Evolutionary conservation across 2,329 filamentous ascomycete genomes (phyloP).

Genomic region (Xylaria sp.): DNA sequence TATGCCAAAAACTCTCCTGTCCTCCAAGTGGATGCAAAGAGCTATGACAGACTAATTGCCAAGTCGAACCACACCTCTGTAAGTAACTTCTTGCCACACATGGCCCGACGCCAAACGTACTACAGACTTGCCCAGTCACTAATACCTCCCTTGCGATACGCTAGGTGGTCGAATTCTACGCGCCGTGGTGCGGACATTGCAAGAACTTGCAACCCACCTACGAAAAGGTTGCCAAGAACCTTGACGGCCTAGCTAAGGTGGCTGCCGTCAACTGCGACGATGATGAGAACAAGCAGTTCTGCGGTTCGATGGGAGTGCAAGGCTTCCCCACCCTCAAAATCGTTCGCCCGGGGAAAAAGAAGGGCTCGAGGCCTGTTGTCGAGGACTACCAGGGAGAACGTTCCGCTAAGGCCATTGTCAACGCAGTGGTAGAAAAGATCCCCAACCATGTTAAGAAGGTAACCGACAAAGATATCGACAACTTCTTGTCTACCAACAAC

Average conservation of each 20-base stretch:
- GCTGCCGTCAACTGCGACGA: conserved; percentile 96
- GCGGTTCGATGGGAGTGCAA: conserved; percentile 82
- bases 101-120: not conserved
- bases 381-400: conserved; percentile 91
- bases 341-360: conserved; percentile 74
- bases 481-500: conserved; percentile 71
- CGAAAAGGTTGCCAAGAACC: conserved; percentile 88
- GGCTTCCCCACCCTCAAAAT: conserved; percentile 98
- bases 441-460: conserved; percentile 88
- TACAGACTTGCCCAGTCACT: not conserved
- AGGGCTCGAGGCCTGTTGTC: conserved; percentile 73
- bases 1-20: conserved; percentile 90
- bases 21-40: conserved; percentile 78
- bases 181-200: conserved; percentile 97
- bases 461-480: conserved; percentile 77
- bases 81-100: conserved; percentile 33
- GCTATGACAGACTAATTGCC: conserved; percentile 81
- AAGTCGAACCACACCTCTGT: conserved; percentile 93
- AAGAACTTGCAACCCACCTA: conserved; percentile 94
- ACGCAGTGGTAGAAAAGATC: conserved; percentile 84
- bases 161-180: conserved; percentile 83
- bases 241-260: conserved; percentile 92
- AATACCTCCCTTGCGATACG: not conserved
- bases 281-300: conserved; percentile 87
- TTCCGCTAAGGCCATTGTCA: conserved; percentile 84